Base-by-base conservation (phyloP, 345 rosid genomes). In the Brassica rapa region DNA sequence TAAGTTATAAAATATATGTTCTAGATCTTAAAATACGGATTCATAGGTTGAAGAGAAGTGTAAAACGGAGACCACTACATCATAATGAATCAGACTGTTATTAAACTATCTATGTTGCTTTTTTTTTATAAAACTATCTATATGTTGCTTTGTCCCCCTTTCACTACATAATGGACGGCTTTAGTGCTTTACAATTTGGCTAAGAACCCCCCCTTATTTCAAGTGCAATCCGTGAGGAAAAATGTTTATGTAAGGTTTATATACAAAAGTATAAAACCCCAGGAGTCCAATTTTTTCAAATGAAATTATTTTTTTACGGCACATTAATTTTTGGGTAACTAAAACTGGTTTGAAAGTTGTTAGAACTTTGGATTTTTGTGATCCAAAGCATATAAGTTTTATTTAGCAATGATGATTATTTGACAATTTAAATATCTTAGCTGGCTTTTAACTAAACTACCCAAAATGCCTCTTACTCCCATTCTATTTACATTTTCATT, bases 311-410 rank as follows among this genome's bases (percentile, higher is more conserved):
- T 6, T 24, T 24, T 65, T 19, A 9, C 35, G 41, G 64, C 72
- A 56, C 56, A 75, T 56, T 25, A 2, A 35, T 8, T 39, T 39
- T 39, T 15, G 15, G 30, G 30, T 74, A 64, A 4, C 10, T 23
- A 66, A 15, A 66, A 9, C 10, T 75, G 73, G 67, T 57, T 11
- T 57, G 51, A 59, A 59, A 76, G 24, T 59, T 41, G 55, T 65
- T 35, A 63, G 71, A 63, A 41, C 75, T 55, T 77, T 71, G 81
- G 81, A 53, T 1, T 12, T 77, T 63, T 71, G 71, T 70, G 81
- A 77, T 71, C 41, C 61, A 51, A 73, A 39, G 60, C 39, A 71
- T 62, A 64, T 63, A 63, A 27, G 3, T 33, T 35, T 70, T 6
- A 35, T 51, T 37, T 30, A 70, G 41, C 80, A 69, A 49, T 62